Conservation (phyloP, 768 basidiomycete species). For the Serendipita sp. region DNA sequence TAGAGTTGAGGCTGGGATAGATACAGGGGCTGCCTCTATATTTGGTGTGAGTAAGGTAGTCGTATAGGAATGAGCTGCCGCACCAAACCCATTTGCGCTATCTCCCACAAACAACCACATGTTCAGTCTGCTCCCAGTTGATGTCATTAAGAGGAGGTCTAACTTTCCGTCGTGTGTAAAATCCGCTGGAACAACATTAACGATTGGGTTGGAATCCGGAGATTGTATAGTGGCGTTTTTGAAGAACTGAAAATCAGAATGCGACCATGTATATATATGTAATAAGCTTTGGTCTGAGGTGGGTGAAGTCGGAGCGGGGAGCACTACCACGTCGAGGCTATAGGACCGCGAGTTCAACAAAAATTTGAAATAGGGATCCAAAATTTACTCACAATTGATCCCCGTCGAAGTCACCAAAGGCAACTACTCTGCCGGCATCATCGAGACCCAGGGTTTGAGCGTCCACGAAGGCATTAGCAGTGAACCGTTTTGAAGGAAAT, state of each 20-base stretch:
- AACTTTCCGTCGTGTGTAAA: constrained; percentile 85
- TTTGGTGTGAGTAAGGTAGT: constrained; percentile 25
- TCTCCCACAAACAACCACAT: constrained; percentile 58
- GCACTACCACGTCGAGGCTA: constrained; percentile 69
- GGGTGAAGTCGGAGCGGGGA: constrained; percentile 18
- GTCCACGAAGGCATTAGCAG: constrained; percentile 60
- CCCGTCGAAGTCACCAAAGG: constrained; percentile 90
- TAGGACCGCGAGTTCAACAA: background rate
- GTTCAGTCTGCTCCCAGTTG: constrained; percentile 38
- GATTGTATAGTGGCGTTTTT: constrained; percentile 13
- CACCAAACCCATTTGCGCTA: constrained; percentile 51
- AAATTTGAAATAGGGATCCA: background rate
- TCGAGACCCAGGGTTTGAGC: constrained; percentile 69
- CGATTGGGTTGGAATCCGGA: constrained; percentile 26
- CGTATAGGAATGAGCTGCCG: background rate
- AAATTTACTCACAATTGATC: constrained; percentile 68
- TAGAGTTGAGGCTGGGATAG: constrained; percentile 44
- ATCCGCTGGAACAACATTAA: constrained; percentile 85
- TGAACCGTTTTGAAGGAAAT: constrained; percentile 74
- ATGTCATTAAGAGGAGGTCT: constrained; percentile 79
- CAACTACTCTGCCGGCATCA: constrained; percentile 57
- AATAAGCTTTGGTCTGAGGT: background rate
- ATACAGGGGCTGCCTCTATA: constrained; percentile 14
- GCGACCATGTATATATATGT: constrained; percentile 12
- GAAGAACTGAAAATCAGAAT: constrained; percentile 15